A percentile compares a stretch with the other conserved stretches of the same genome.
Conservation (phyloP, 768 basidiomycete species). For the Agrocybe pediades region DNA sequence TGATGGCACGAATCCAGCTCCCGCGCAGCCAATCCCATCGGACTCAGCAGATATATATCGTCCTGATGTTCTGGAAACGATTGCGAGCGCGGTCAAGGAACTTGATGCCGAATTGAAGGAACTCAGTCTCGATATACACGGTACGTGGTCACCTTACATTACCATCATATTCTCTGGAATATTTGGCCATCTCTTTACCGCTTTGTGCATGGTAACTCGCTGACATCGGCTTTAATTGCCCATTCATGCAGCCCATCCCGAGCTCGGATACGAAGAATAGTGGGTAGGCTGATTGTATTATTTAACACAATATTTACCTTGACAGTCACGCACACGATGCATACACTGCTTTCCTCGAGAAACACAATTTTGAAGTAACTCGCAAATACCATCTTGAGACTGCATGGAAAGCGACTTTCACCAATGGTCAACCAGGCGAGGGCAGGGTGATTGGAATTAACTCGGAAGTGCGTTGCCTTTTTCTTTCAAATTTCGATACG, state of each 20-base stretch:
- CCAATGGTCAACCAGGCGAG: constrained; percentile 61
- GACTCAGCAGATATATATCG: constrained; percentile 44
- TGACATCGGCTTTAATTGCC: too few relatives aligned
- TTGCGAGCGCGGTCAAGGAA: constrained; percentile 54
- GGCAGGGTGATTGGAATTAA: constrained; percentile 78
- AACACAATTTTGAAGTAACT: constrained; percentile 67
- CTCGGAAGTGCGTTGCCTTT: constrained; percentile 54
- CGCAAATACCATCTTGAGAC: constrained; percentile 66
- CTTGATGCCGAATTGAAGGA: constrained; percentile 54
- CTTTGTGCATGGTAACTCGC: too few relatives aligned
- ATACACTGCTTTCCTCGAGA: constrained; percentile 65
- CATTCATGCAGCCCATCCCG: constrained; percentile 77
- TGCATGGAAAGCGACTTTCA: constrained; percentile 73
- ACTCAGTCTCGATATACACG: constrained; percentile 76
- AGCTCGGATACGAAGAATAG: constrained; percentile 69
- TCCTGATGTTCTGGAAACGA: constrained; percentile 59
- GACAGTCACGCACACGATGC: constrained; percentile 69
- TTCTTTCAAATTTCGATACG: neutral
- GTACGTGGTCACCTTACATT: constrained; percentile 45
- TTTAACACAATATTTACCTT: neutral
- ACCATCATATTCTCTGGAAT: neutral
- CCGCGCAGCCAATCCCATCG: constrained; percentile 17
- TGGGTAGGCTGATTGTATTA: constrained; percentile 29
- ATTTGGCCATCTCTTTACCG: too few relatives aligned
- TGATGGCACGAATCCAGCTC: neutral